Evolutionary conservation across 495 filamentous ascomycete genomes (phyloP).

Genomic region (Talaromyces nanjingensis): DNA sequence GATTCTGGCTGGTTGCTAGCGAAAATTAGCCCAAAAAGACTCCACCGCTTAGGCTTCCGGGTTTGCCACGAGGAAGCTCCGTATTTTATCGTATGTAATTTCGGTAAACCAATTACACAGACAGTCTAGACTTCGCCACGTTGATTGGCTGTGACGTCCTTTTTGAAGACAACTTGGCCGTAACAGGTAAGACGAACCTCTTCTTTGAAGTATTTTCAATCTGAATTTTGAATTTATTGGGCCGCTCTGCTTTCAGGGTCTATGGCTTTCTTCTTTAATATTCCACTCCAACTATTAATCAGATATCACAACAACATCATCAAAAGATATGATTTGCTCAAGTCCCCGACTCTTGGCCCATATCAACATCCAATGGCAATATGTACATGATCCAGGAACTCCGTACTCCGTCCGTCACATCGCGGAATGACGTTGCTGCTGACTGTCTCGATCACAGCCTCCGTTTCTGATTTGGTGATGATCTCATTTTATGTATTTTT

Average conservation of each 20-base stretch:
- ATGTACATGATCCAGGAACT: neutral
- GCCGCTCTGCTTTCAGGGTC: neutral
- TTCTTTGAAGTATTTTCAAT: neutral
- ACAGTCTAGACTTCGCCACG: constrained; percentile 2
- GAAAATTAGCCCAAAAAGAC: neutral
- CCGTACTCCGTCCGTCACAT: neutral
- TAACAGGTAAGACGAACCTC: neutral
- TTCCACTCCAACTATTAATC: neutral
- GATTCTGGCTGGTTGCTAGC: neutral
- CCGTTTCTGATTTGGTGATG: neutral
- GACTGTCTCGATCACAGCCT: neutral
- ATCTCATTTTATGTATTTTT: neutral
- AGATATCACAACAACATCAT: neutral
- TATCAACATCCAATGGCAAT: neutral
- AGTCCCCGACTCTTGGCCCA: neutral
- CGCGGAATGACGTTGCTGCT: neutral
- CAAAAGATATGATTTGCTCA: neutral
- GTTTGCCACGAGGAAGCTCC: neutral
- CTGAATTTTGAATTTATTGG: neutral
- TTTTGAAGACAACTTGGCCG: neutral
- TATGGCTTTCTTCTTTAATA: neutral
- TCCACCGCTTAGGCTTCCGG: neutral
- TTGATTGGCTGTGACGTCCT: neutral
- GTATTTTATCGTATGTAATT: neutral
- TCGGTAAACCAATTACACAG: neutral